Conservation (phyloP, 163 green algal species). For the Scenedesmus sp. region DNA sequence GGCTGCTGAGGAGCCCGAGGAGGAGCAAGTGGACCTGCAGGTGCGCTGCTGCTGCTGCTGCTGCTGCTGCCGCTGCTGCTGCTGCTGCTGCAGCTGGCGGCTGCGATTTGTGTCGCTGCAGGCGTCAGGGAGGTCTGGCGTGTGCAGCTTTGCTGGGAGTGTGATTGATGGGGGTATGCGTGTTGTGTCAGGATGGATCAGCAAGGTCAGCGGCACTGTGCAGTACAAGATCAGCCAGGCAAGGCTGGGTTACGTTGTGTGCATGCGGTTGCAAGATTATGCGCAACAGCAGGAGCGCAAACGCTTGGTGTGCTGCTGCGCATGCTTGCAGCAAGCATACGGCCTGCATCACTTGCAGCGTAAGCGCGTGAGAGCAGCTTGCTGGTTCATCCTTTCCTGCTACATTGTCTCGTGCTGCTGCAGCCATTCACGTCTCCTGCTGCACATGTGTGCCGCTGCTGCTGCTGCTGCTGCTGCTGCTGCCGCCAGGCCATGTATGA, state of each 20-base stretch:
- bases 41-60: not conserved
- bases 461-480: not conserved
- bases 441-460: not conserved
- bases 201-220: no score
- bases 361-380: not conserved
- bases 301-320: no score
- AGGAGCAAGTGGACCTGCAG: slow-evolving; percentile 1
- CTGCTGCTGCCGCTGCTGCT: not conserved
- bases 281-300: no score
- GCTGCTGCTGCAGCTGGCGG: no score
- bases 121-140: no score
- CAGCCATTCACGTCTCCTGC: not conserved
- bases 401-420: not conserved
- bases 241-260: no score
- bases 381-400: not conserved
- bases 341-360: not conserved
- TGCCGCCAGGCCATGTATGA: not conserved
- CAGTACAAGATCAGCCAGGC: no score
- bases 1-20: not conserved
- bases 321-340: not conserved
- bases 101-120: no score
- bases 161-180: no score
- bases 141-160: no score
- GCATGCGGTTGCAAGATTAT: no score
- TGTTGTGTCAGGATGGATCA: no score